Evolutionary conservation across 2,329 filamentous ascomycete genomes (phyloP).

Genomic region (Stromatinia cepivora): DNA sequence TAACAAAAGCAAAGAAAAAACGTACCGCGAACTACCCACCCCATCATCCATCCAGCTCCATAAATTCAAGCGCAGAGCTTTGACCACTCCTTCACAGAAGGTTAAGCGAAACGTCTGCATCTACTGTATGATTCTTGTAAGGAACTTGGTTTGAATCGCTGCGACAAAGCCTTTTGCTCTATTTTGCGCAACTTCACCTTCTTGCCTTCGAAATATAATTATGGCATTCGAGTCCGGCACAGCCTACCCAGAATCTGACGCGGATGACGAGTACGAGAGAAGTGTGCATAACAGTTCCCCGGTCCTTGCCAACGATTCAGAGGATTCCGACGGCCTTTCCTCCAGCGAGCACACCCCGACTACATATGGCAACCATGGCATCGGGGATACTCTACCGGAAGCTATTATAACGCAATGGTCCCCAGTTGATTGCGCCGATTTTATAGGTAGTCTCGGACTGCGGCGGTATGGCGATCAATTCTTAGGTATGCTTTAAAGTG

Average conservation of each 20-base stretch:
- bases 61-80: conserved; percentile 25
- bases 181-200: conserved; percentile 16
- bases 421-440: conserved; percentile 86
- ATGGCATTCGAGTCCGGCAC: conserved; percentile 64
- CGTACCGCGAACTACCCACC: background rate
- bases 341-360: conserved; percentile 73
- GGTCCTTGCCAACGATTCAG: conserved; percentile 63
- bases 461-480: conserved; percentile 81
- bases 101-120: conserved; percentile 25
- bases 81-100: conserved; percentile 19
- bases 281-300: conserved; percentile 68
- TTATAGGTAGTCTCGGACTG: conserved; percentile 76
- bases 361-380: conserved; percentile 67
- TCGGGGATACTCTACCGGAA: conserved; percentile 67
- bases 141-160: conserved; percentile 22
- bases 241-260: conserved; percentile 76
- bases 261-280: conserved; percentile 81
- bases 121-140: conserved; percentile 21
- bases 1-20: background rate
- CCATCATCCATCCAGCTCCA: background rate
- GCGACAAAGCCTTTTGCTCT: conserved; percentile 21
- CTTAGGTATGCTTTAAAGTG: conserved; percentile 60
- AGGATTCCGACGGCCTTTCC: conserved; percentile 70
- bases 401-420: conserved; percentile 79
- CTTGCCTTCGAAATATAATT: conserved; percentile 27